These are phyloP conservation scores for Ustilago nuda DNA, from an alignment of 1,284 basidiomycete species.

Conservation along the genomic window DNA sequence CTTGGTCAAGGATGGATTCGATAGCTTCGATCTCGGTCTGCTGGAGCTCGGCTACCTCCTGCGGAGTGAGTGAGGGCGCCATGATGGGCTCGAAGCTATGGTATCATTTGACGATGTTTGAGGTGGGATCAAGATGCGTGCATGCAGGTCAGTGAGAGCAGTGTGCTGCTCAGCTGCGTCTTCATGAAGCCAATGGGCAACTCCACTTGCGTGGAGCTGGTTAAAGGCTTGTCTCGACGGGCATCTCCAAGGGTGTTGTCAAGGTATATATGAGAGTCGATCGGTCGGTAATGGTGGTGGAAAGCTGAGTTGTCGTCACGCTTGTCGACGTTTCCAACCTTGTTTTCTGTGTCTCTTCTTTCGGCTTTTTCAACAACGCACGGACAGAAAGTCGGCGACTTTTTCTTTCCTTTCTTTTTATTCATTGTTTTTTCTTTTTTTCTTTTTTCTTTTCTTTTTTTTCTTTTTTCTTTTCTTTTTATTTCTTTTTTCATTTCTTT, in stretches of 20 bases:
- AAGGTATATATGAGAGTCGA: background rate
- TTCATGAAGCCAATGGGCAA: conserved; percentile 21
- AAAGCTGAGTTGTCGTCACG: conserved; percentile 7
- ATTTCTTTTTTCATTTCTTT: background rate
- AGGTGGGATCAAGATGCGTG: conserved; percentile 18
- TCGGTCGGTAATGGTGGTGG: background rate
- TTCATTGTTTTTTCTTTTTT: conserved; percentile 1
- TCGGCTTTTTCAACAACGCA: conserved; percentile 17
- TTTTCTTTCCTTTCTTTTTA: background rate
- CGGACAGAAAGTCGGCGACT: conserved; percentile 12
- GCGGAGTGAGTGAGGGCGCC: conserved; percentile 32
- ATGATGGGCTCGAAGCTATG: conserved; percentile 13
- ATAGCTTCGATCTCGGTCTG: conserved; percentile 63
- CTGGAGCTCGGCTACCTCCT: conserved; percentile 61
- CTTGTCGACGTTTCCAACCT: conserved; percentile 24
- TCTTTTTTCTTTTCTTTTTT: background rate
- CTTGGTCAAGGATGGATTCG: conserved; percentile 58
- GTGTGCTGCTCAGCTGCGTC: conserved; percentile 20
- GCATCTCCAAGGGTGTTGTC: conserved; percentile 19
- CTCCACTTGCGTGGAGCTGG: conserved; percentile 50
- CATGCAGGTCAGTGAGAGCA: background rate
- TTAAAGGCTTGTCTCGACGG: conserved; percentile 23
- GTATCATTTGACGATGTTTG: conserved; percentile 15
- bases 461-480: background rate
- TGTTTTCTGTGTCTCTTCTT: background rate